Evolutionary conservation across 1,284 basidiomycete genomes (phyloP), one percentile per base, ranked within the genome.

Genomic region (Microbotryum silenes-acaulis): DNA sequence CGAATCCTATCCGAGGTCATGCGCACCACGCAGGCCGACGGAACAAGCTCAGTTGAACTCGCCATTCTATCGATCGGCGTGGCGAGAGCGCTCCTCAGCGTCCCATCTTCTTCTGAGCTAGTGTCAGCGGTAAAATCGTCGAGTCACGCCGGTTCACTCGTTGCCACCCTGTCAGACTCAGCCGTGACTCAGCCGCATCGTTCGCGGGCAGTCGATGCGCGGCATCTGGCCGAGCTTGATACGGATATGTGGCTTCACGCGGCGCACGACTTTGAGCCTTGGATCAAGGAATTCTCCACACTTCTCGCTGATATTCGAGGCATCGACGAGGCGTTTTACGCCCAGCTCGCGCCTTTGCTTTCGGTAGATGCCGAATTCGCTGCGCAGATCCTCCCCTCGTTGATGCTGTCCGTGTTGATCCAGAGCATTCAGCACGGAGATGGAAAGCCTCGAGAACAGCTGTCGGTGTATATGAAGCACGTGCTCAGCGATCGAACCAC

Each of bases 381-480:
- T 0, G 80, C 83, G 62, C 76, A 84, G 51, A 76, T 87, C 20
- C 77, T 93, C 5, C 90, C 91, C 0, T 75, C 87, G 25, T 78
- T 97, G 25, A 82, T 93, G 3, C 85, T 90, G 70, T 81, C 82
- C 2, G 66, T 86, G 2, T 79, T 96, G 12, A 79, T 73, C 4
- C 69, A 69, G 16, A 73, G 68, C 9, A 52, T 60, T 42, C n/a
- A 31, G 27, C 12, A 61, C 58, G 23, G 44, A 20, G 49, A 60
- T 23, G 37, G 12, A 29, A 54, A 54, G 16, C 10, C 33, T 20
- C 20, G 49, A 42, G 33, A 31, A 29, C 10, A 47, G 44, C 31
- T 71, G 3, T 73, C 73, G 16, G 16, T 2, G 12, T 73, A 75
- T 60, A 68, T 77, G 31, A 47, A 57, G 23, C 56, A 54, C 12